A percentile compares a stretch with the other conserved stretches of the same genome.
Evolutionary conservation across 352 stramenopile genomes (phyloP).

Genomic region (Phytophthora syringae): DNA sequence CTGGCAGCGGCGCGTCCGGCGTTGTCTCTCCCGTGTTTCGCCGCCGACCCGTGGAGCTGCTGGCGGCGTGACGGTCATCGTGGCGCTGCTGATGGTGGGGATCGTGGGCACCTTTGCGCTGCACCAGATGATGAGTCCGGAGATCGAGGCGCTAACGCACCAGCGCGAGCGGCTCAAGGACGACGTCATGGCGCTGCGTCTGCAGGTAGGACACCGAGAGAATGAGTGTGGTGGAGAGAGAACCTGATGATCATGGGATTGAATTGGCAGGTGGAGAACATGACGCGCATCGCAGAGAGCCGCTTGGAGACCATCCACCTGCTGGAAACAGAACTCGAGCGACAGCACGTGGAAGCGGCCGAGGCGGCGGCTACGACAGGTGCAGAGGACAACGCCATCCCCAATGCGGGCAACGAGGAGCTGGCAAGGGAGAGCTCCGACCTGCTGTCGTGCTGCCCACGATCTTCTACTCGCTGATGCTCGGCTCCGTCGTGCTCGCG

Average conservation of each 20-base stretch:
- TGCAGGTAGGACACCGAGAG: constrained; percentile 41
- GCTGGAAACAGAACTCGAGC: constrained; percentile 75
- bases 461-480: constrained; percentile 55
- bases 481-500: constrained; percentile 53
- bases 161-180: constrained; percentile 64
- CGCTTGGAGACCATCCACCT: constrained; percentile 75
- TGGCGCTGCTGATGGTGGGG: constrained; percentile 64
- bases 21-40: constrained; percentile 36
- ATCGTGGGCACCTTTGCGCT: constrained; percentile 72
- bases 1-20: constrained; percentile 28
- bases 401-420: constrained; percentile 13
- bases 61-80: constrained; percentile 54
- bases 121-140: constrained; percentile 77
- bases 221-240: not conserved
- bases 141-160: constrained; percentile 72
- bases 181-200: constrained; percentile 50
- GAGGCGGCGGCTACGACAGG: constrained; percentile 31
- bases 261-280: constrained; percentile 59
- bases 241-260: constrained; percentile 1
- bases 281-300: constrained; percentile 70
- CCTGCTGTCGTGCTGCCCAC: constrained; percentile 51
- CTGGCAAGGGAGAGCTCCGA: constrained; percentile 21
- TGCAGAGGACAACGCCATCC: constrained; percentile 10
- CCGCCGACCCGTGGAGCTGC: constrained; percentile 33
- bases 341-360: constrained; percentile 59